phyloP scores from a whole-genome alignment of 768 basidiomycete genomes.

The Boletus tylopilopsis region DNA sequence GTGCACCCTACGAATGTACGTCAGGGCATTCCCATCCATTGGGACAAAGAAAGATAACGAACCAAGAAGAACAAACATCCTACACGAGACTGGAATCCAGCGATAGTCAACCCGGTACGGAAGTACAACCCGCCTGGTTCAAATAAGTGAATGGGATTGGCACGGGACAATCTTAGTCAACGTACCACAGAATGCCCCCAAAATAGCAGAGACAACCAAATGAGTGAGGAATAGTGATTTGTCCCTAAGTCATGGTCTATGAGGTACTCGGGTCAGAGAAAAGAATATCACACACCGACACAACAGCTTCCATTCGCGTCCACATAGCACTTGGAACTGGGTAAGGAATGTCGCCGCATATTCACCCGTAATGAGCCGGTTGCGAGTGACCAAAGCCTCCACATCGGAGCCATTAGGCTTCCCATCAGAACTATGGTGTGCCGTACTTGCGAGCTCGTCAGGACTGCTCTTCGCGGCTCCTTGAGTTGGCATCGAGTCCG shows the following conservation, averaged over 20 bases:
- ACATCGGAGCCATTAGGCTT: conserved; percentile 12
- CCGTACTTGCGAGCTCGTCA: neutral
- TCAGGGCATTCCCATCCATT: conserved; percentile 4
- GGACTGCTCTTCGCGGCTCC: conserved; percentile 1
- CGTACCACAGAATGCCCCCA: conserved; percentile 86
- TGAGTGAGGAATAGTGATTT: conserved; percentile 82
- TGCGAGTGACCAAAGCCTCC: conserved; percentile 20
- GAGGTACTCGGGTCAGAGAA: neutral
- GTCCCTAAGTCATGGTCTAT: conserved; percentile 47
- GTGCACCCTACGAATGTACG: conserved; percentile 56
- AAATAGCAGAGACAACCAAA: conserved; percentile 57
- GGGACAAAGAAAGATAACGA: conserved; percentile 4
- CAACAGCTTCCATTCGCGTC: conserved; percentile 83
- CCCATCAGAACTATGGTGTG: conserved; percentile 10
- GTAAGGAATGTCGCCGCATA: conserved; percentile 85
- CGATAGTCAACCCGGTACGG: conserved; percentile 73
- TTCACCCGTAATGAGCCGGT: conserved; percentile 16
- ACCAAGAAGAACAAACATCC: conserved; percentile 94
- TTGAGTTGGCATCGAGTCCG: conserved; percentile 34
- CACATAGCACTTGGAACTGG: conserved; percentile 77
- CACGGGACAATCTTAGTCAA: neutral
- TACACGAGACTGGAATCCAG: conserved; percentile 92
- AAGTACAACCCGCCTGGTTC: conserved; percentile 77
- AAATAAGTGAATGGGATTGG: neutral
- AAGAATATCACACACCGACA: conserved; percentile 42